These are phyloP conservation scores for Silene coronaria DNA, from an alignment of 179 eudicot species.

Conservation along the genomic window DNA sequence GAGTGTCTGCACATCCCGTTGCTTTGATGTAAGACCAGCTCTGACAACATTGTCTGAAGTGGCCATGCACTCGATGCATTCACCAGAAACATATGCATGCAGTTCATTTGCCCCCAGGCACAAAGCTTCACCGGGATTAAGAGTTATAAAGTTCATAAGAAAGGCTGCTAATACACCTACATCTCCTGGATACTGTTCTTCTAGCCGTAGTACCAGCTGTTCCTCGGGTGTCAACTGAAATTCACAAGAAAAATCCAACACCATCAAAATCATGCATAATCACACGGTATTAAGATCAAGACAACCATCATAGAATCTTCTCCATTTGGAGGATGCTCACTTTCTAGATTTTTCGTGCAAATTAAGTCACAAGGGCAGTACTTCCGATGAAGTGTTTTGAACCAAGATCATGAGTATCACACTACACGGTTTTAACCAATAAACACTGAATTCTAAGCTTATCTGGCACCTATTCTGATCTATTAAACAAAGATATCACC, in stretches of 20 bases:
- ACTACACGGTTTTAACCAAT: too few relatives aligned
- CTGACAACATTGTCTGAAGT: slow-evolving; percentile 95
- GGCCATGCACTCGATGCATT: slow-evolving; percentile 93
- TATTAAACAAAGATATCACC: too few relatives aligned
- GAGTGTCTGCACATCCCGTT: slow-evolving; percentile 59
- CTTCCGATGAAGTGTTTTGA: too few relatives aligned
- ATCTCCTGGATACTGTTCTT: slow-evolving; percentile 72
- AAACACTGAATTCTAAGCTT: too few relatives aligned
- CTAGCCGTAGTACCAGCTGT: slow-evolving; percentile 62
- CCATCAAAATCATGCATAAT: background rate
- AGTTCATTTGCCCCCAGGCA: slow-evolving; percentile 85
- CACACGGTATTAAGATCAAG: background rate
- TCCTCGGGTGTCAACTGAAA: slow-evolving; percentile 63
- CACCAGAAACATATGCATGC: slow-evolving; percentile 84
- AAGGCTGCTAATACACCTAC: slow-evolving; percentile 78
- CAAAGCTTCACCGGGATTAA: slow-evolving; percentile 88
- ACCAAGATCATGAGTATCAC: too few relatives aligned
- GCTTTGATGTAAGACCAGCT: slow-evolving; percentile 87
- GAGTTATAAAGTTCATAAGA: slow-evolving; percentile 71
- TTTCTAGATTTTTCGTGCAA: too few relatives aligned
- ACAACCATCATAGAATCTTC: too few relatives aligned
- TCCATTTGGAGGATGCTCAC: too few relatives aligned
- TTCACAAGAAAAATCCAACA: background rate
- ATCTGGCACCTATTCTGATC: too few relatives aligned
- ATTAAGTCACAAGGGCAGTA: too few relatives aligned